A percentile compares a stretch with the other conserved stretches of the same genome.
Conservation (phyloP, 2,329 filamentous ascomycete species). For the Neospermospora avenae region DNA sequence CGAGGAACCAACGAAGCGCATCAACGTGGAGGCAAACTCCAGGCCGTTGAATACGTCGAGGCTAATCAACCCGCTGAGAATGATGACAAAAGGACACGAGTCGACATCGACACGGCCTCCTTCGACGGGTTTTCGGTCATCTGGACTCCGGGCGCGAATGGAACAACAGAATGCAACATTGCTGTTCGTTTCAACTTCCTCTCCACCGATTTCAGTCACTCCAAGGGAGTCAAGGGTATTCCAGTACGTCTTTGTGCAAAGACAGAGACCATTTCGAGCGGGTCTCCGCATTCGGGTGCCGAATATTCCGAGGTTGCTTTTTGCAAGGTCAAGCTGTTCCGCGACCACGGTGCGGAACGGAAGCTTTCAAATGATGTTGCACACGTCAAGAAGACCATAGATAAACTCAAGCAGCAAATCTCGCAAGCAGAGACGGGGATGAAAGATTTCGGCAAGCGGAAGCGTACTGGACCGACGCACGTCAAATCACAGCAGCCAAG, state of each 20-base stretch:
- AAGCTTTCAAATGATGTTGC: conserved; percentile 93
- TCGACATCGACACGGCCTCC: conserved; percentile 72
- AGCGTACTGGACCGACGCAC: conserved; percentile 49
- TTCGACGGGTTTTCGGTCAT: conserved; percentile 93
- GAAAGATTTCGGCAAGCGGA: conserved; percentile 65
- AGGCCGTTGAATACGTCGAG: conserved; percentile 92
- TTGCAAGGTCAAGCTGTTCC: conserved; percentile 96
- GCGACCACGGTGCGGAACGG: conserved; percentile 91
- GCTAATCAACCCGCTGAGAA: conserved; percentile 55
- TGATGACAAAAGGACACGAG: conserved; percentile 63
- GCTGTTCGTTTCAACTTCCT: conserved; percentile 97
- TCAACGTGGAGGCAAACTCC: conserved; percentile 84
- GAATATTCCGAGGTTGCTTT: conserved; percentile 73
- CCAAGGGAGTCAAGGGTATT: conserved; percentile 97
- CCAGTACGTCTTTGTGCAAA: conserved; percentile 91
- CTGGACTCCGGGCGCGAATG: conserved; percentile 74
- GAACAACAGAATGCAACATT: conserved; percentile 73
- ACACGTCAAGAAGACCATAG: conserved; percentile 94
- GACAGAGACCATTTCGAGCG: conserved; percentile 64
- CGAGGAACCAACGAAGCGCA: conserved; percentile 94
- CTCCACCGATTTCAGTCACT: conserved; percentile 97
- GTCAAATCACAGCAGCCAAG: conserved; percentile 40
- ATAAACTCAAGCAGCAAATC: conserved; percentile 93
- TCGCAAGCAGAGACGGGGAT: conserved; percentile 68
- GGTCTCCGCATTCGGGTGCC: conserved; percentile 46